Evolutionary conservation across 331 rosid species (phyloP), one percentile per base, ranked within the genome.

Genomic region (Acacia pycnantha): DNA sequence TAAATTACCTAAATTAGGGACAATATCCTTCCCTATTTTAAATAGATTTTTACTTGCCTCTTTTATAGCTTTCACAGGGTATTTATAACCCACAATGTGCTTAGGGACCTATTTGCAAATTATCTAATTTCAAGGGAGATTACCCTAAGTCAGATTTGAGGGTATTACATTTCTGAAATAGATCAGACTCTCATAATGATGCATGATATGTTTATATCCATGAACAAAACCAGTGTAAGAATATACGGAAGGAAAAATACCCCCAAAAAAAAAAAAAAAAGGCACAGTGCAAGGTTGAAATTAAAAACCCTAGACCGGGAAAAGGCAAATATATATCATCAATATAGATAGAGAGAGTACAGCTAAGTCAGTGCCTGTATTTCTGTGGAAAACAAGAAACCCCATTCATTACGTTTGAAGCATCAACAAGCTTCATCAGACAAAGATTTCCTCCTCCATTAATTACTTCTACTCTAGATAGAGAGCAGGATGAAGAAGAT

Each of bases 271-370:
- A 1, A 2, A 31, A 26, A 24, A 9, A 26, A 10, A 62, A 16
- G 35, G 41, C 21, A 64, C 1, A 13, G 40, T 3, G 41, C 5
- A 64, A 37, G 73, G 47, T 35, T 46, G 73, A 69, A 86, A 83
- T 21, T 21, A 53, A 56, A 56, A 56, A 77, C 89, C 87, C 89
- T 86, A 76, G 69, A 76, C 64, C 86, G 59, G 77, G 74, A 18
- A 37, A 59, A 80, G 37, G 64, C 27, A 84, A 24, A 46, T 44
- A 80, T 71, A 73, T 66, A 71, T 78, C 74, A 79, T 70, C 58
- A 64, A 59, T 37, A 77, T 29, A 65, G 24, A 48, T 31, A 29
- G 61, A 21, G 50, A 21, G 76, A 64, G 44, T 75, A 53, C 76
- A 41, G 46, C 70, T 51, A 78, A 65, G 80, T 64, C 80, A 74